phyloP scores from a whole-genome alignment of 2,329 filamentous ascomycete species.

The Fusarium albosuccineum region DNA sequence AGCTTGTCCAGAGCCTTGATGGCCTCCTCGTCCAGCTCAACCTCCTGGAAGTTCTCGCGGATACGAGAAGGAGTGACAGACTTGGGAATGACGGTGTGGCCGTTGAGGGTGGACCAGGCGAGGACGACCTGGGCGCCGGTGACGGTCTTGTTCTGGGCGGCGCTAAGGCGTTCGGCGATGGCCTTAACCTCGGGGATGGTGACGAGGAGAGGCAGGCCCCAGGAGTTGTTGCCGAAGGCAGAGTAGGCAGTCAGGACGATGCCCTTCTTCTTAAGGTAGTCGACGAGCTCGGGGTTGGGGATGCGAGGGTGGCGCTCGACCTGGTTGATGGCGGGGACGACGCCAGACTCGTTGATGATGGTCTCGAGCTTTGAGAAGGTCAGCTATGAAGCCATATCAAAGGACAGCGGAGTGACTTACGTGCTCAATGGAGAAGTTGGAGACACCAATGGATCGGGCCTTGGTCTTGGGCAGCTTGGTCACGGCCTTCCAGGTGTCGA shows the following conservation, averaged over 20 bases:
- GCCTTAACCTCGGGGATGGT: slow-evolving; percentile 68
- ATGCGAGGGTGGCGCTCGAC: slow-evolving; percentile 76
- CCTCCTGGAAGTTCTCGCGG: slow-evolving; percentile 76
- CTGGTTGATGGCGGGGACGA: slow-evolving; percentile 74
- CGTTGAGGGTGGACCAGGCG: slow-evolving; percentile 70
- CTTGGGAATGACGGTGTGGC: slow-evolving; percentile 81
- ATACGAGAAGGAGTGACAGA: slow-evolving; percentile 77
- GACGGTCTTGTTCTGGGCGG: slow-evolving; percentile 52
- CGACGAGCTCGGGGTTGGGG: slow-evolving; percentile 67
- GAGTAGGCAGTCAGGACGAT: slow-evolving; percentile 78
- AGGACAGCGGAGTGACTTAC: slow-evolving; percentile 39
- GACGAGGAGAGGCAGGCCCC: slow-evolving; percentile 64
- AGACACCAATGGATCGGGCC: slow-evolving; percentile 77
- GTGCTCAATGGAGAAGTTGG: slow-evolving; percentile 76
- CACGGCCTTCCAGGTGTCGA: slow-evolving; percentile 62
- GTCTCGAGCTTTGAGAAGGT: slow-evolving; percentile 59
- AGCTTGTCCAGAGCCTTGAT: slow-evolving; percentile 72
- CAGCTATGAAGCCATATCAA: neutral
- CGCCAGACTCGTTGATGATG: slow-evolving; percentile 69
- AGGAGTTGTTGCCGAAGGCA: slow-evolving; percentile 62
- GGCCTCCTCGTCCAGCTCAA: slow-evolving; percentile 70
- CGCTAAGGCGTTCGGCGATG: slow-evolving; percentile 63
- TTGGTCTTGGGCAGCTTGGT: slow-evolving; percentile 71
- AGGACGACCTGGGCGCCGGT: slow-evolving; percentile 63
- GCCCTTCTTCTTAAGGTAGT: slow-evolving; percentile 71